Percentiles rank a stretch among this genome's conserved stretches.
These are phyloP conservation scores for Pelargonium citronellum DNA, from an alignment of 441 rosid species.

Conservation along the genomic window DNA sequence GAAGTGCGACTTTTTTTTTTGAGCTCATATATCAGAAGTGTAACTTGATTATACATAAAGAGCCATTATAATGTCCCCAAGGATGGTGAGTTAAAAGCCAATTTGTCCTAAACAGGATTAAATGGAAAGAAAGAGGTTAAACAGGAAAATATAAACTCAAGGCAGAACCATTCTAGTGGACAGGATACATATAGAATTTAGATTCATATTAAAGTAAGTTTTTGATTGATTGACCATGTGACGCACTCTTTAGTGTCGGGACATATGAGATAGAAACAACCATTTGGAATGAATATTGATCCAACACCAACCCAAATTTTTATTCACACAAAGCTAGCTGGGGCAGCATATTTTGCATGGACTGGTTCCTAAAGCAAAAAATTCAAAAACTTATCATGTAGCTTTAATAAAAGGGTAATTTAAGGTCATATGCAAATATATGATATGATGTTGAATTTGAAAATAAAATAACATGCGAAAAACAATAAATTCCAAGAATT, in stretches of 20 bases:
- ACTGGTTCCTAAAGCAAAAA: neutral
- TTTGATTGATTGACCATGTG: neutral
- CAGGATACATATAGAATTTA: neutral
- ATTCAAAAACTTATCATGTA: neutral
- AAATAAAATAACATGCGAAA: neutral
- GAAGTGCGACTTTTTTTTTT: no score
- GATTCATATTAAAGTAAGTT: no score
- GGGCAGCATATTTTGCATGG: neutral
- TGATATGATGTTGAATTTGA: neutral
- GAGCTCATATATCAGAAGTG: neutral
- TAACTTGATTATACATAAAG: neutral
- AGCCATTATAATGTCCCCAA: neutral
- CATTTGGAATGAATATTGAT: neutral
- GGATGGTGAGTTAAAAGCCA: neutral
- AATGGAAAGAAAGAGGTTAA: no score
- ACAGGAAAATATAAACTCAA: neutral
- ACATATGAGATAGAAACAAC: neutral
- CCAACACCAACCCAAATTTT: neutral
- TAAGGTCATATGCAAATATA: neutral
- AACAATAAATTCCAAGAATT: neutral
- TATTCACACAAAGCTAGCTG: neutral
- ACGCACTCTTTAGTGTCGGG: no score
- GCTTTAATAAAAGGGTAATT: neutral
- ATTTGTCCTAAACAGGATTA: neutral
- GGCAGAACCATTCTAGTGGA: neutral